Conservation (phyloP, 2,329 filamentous ascomycete genomes). For the Diplodia corticola region DNA sequence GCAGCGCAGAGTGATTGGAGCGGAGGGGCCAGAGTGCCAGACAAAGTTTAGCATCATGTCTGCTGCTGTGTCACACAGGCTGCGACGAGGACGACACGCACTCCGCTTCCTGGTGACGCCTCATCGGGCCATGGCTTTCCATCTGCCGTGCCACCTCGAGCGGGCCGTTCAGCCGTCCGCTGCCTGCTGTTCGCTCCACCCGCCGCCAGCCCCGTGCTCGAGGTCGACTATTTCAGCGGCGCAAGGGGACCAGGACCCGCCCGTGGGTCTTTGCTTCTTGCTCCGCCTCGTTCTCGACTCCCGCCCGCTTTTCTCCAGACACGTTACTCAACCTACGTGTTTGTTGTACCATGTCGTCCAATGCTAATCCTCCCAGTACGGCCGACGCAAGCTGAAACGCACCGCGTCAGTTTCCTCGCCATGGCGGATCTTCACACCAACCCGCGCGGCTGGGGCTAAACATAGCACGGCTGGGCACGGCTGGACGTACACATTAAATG, state of each 20-base stretch:
- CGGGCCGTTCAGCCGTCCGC: conserved; percentile 7
- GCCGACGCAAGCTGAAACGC: background rate
- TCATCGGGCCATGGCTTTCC: background rate
- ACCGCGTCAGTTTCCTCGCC: background rate
- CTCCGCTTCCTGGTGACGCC: background rate
- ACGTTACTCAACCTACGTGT: background rate
- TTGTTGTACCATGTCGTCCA: background rate
- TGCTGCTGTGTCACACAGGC: background rate
- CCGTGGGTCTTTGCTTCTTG: background rate
- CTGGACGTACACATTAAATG: too few species aligned
- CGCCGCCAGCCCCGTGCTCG: background rate
- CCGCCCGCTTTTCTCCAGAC: background rate
- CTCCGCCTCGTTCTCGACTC: background rate
- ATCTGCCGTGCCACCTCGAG: background rate
- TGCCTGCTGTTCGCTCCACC: background rate
- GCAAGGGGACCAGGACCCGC: background rate
- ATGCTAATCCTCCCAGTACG: background rate
- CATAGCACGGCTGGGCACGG: background rate
- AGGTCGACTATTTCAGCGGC: background rate
- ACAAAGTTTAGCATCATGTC: conserved; percentile 2
- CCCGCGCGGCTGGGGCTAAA: background rate
- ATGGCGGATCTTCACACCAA: background rate
- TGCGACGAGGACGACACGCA: background rate
- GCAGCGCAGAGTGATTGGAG: background rate
- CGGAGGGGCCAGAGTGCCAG: background rate